These are phyloP conservation scores for Barbarea vulgaris DNA, from an alignment of 345 rosid genomes.

Conservation along the genomic window DNA sequence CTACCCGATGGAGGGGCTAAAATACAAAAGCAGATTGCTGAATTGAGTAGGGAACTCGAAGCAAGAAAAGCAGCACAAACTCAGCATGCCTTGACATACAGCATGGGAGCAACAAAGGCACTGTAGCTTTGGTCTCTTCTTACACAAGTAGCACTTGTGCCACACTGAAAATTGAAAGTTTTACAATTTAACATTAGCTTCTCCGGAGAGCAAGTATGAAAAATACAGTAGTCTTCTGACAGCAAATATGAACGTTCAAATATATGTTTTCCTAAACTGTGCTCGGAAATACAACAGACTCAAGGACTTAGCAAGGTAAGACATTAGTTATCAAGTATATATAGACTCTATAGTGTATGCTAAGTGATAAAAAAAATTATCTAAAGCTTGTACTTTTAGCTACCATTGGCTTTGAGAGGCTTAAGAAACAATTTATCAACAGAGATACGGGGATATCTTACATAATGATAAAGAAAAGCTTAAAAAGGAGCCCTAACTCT, in stretches of 20 bases:
- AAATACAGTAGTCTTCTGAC: not conserved
- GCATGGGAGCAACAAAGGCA: slow-evolving; percentile 38
- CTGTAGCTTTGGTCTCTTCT: slow-evolving; percentile 26
- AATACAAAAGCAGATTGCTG: slow-evolving; percentile 66
- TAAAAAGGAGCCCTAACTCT: not conserved
- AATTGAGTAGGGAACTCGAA: slow-evolving; percentile 61
- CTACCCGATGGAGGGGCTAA: slow-evolving; percentile 84
- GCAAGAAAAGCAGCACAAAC: slow-evolving; percentile 45
- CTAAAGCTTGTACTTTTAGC: slow-evolving; percentile 8
- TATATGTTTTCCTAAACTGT: not conserved
- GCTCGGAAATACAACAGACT: not conserved
- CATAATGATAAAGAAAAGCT: not conserved
- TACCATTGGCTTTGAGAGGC: not conserved
- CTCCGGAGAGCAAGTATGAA: not conserved
- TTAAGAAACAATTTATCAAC: not conserved
- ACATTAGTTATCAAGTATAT: not conserved
- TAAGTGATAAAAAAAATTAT: not conserved
- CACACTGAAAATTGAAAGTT: slow-evolving; percentile 32
- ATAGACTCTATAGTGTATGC: not conserved
- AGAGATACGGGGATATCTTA: not conserved
- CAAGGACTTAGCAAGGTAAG: not conserved
- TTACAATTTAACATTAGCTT: slow-evolving; percentile 5
- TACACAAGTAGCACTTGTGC: slow-evolving; percentile 44
- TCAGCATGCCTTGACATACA: slow-evolving; percentile 32
- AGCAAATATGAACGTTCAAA: slow-evolving; percentile 10